Percentiles rank a stretch among this genome's conserved stretches.
Conservation (phyloP, 2,329 filamentous ascomycete genomes). For the Chalaropsis thielavioides region DNA sequence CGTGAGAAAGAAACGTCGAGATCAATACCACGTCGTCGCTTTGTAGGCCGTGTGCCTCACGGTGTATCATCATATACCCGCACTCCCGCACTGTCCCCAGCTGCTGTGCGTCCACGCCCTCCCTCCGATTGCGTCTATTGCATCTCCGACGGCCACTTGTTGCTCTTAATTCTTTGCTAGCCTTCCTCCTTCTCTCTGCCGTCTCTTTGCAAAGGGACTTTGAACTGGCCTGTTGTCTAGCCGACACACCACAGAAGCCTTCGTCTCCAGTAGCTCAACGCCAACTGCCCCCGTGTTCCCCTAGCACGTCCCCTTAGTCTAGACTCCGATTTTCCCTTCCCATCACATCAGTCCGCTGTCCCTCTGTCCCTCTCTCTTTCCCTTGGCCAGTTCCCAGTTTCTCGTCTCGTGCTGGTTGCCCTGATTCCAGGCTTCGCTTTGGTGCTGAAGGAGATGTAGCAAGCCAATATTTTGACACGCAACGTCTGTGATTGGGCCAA, state of each 20-base stretch:
- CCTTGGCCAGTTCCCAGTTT: neutral
- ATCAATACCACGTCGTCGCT: neutral
- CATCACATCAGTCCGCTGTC: no score
- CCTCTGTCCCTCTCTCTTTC: neutral
- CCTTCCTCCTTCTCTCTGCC: neutral
- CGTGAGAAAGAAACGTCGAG: neutral
- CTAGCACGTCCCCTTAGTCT: neutral
- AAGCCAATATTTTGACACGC: neutral
- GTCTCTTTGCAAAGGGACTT: neutral
- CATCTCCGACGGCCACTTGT: neutral
- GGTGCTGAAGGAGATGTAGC: neutral
- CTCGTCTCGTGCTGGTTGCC: neutral
- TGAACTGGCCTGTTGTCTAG: neutral
- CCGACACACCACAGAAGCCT: neutral
- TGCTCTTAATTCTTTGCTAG: neutral
- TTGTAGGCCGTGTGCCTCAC: neutral
- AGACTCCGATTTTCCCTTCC: neutral
- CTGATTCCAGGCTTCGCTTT: neutral
- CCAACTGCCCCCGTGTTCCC: neutral
- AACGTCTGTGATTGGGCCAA: neutral
- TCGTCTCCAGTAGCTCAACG: neutral
- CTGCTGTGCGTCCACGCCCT: neutral
- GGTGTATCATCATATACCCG: neutral
- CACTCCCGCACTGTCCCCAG: neutral
- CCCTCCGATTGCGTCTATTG: neutral